phyloP scores from a whole-genome alignment of 2,329 filamentous ascomycete genomes.

The Rachicladosporium sp. region DNA sequence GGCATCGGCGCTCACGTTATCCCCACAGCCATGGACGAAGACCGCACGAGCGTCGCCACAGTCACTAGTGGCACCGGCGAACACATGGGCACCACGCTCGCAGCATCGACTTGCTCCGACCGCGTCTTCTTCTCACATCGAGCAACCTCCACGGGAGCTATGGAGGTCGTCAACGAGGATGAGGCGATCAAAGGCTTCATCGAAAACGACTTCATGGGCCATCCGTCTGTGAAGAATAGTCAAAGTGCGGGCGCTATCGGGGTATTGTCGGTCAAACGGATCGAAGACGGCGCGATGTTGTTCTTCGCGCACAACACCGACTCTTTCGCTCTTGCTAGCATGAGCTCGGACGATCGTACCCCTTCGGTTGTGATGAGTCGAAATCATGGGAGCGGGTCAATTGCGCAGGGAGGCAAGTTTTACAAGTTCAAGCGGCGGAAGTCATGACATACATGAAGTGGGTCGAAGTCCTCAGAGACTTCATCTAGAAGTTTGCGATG shows the following conservation, averaged over 20 bases:
- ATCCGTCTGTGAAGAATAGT: slow-evolving; percentile 71
- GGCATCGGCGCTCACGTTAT: slow-evolving; percentile 84
- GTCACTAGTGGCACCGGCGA: slow-evolving; percentile 94
- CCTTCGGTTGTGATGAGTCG: slow-evolving; percentile 85
- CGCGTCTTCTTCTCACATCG: slow-evolving; percentile 49
- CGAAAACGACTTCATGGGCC: slow-evolving; percentile 79
- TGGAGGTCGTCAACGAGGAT: slow-evolving; percentile 59
- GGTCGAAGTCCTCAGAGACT: too few species aligned
- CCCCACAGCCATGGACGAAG: slow-evolving; percentile 61
- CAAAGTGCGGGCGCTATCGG: slow-evolving; percentile 80
- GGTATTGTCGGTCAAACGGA: slow-evolving; percentile 81
- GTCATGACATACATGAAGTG: too few species aligned
- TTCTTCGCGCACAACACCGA: slow-evolving; percentile 97
- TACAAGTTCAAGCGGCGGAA: too few species aligned
- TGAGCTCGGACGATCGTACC: slow-evolving; percentile 64
- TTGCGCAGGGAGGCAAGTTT: slow-evolving; percentile 38
- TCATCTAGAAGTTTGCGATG: too few species aligned
- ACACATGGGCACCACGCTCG: slow-evolving; percentile 93
- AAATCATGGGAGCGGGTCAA: slow-evolving; percentile 39
- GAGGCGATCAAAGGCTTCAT: slow-evolving; percentile 69
- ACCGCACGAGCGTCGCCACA: slow-evolving; percentile 59
- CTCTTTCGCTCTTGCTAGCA: slow-evolving; percentile 69
- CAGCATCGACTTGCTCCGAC: slow-evolving; percentile 74
- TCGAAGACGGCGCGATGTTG: slow-evolving; percentile 60
- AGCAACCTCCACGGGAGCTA: slow-evolving; percentile 6